Conservation (phyloP, 257 asterid species). For the Catharanthus roseus region DNA sequence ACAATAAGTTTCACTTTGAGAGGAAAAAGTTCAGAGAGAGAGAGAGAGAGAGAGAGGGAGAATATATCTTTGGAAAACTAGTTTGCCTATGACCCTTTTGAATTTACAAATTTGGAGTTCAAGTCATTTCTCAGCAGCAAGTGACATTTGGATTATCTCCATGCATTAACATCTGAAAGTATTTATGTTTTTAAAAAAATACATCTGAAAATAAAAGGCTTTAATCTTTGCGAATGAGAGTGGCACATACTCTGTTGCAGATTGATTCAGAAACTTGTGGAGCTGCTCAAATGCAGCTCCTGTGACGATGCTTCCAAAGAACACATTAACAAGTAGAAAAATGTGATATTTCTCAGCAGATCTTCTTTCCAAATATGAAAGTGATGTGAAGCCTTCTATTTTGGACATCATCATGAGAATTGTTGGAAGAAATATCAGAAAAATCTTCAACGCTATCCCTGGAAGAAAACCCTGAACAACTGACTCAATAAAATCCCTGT, state of each 20-base stretch:
- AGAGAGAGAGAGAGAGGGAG: not conserved
- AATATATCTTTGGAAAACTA: not conserved
- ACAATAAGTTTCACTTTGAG: not conserved
- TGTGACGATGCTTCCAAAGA: constrained; percentile 74
- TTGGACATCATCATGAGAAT: constrained; percentile 66
- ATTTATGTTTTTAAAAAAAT: too few species aligned
- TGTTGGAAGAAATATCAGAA: constrained; percentile 52
- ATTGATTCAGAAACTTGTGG: constrained; percentile 46
- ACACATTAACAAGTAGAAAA: constrained; percentile 71
- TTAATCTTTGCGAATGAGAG: constrained; percentile 1
- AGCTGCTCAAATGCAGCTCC: constrained; percentile 94
- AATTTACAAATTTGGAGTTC: not conserved
- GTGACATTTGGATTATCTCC: not conserved
- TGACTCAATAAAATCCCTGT: constrained; percentile 49
- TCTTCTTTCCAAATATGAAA: constrained; percentile 62
- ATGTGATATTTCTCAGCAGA: constrained; percentile 75
- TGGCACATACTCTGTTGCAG: constrained; percentile 58
- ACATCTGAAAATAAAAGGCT: not conserved
- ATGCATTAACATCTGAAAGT: not conserved
- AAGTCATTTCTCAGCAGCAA: not conserved
- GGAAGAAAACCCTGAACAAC: constrained; percentile 89
- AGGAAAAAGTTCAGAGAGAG: not conserved
- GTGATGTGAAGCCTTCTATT: constrained; percentile 64
- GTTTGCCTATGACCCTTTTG: not conserved
- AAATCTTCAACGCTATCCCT: constrained; percentile 66